A percentile compares a stretch with the other conserved stretches of the same genome.
Conservation (phyloP, 2,329 filamentous ascomycete genomes). For the Annulohypoxylon truncatum region DNA sequence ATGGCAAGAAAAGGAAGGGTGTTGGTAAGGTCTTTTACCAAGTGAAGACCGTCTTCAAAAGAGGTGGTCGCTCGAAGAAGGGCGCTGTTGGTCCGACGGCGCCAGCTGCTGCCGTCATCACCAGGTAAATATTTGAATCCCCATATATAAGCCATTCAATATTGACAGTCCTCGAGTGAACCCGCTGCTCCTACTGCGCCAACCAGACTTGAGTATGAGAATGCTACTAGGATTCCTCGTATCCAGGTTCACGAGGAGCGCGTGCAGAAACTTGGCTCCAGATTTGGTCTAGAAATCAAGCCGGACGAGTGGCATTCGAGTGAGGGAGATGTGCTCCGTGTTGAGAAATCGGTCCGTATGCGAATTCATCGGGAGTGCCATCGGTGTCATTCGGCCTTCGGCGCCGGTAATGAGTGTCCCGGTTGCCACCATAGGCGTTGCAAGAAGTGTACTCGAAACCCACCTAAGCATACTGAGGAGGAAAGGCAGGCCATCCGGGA, state of each 20-base stretch:
- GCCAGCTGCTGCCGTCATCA: conserved; percentile 22
- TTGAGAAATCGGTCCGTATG: conserved; percentile 82
- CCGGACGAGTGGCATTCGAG: conserved; percentile 64
- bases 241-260: conserved; percentile 67
- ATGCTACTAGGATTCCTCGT: conserved; percentile 57
- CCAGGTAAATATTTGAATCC: conserved; percentile 41
- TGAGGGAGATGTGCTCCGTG: conserved; percentile 68
- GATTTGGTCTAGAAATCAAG: conserved; percentile 67
- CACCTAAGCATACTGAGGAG: conserved; percentile 71
- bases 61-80: conserved; percentile 51
- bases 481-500: conserved; percentile 65
- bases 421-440: conserved; percentile 85
- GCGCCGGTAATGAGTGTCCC: conserved; percentile 76
- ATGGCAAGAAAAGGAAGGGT: conserved; percentile 57
- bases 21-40: conserved; percentile 61
- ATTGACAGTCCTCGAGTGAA: conserved; percentile 41
- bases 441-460: conserved; percentile 81
- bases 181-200: conserved; percentile 29
- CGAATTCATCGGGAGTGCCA: conserved; percentile 84
- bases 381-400: conserved; percentile 80
- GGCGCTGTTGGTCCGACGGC: conserved; percentile 21
- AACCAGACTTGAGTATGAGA: conserved; percentile 42
- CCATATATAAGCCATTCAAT: neutral
- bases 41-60: conserved; percentile 64
- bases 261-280: conserved; percentile 65